Evolutionary conservation across 441 rosid genomes (phyloP).

Genomic region (Populus hybrid): DNA sequence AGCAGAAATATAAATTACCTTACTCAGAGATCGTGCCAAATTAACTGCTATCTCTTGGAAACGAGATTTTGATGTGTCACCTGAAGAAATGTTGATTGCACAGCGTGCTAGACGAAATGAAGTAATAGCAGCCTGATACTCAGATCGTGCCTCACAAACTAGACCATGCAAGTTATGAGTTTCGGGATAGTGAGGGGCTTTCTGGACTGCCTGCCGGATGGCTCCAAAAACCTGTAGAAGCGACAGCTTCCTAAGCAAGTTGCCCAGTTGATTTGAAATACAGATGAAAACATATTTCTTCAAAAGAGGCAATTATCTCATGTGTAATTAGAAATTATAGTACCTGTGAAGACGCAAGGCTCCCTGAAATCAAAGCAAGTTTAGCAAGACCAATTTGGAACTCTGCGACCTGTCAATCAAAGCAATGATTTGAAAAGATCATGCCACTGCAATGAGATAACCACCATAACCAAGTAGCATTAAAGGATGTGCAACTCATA

Average conservation of each 20-base stretch:
- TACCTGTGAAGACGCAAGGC: slow-evolving; percentile 87
- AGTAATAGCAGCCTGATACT: too few species aligned
- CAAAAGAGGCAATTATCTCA: not conserved
- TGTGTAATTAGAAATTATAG: slow-evolving; percentile 5
- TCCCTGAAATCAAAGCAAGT: slow-evolving; percentile 69
- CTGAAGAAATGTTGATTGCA: too few species aligned
- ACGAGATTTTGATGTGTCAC: too few species aligned
- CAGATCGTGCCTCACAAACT: too few species aligned
- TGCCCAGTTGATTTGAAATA: not conserved
- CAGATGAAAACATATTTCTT: not conserved
- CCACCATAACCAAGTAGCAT: not conserved
- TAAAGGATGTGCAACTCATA: not conserved
- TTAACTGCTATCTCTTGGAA: too few species aligned
- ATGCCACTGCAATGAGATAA: not conserved
- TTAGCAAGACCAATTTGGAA: slow-evolving; percentile 90
- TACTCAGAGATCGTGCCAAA: too few species aligned
- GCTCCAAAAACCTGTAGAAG: too few species aligned
- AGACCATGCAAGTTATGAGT: too few species aligned
- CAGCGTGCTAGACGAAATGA: too few species aligned
- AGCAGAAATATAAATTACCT: too few species aligned
- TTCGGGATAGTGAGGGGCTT: too few species aligned
- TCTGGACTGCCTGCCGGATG: too few species aligned
- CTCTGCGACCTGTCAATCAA: slow-evolving; percentile 71
- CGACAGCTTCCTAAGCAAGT: not conserved
- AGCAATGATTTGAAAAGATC: slow-evolving; percentile 13